A percentile compares a stretch with the other conserved stretches of the same genome.
These are phyloP conservation scores for Chrysoporthe austroafricana DNA, from an alignment of 2,329 filamentous ascomycete genomes.

Conservation along the genomic window DNA sequence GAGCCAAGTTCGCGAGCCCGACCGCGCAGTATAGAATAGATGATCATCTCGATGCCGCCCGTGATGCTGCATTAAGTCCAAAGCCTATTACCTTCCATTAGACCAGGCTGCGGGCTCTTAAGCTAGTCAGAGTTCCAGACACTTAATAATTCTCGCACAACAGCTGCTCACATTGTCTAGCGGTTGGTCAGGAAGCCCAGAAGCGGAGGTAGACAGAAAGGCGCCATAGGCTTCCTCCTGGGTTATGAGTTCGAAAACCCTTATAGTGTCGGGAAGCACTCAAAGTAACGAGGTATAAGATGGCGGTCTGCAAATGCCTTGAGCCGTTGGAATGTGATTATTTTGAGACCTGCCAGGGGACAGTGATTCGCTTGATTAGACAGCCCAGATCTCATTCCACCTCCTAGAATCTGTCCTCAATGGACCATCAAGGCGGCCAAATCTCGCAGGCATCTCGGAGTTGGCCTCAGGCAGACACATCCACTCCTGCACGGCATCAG, in stretches of 20 bases:
- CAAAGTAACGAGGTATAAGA: neutral
- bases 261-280: neutral
- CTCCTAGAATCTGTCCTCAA: constrained; percentile 58
- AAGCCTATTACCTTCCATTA: too few relatives aligned
- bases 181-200: neutral
- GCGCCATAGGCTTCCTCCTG: neutral
- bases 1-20: too few relatives aligned
- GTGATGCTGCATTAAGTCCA: too few relatives aligned
- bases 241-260: neutral
- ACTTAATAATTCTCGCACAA: neutral
- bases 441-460: constrained; percentile 61
- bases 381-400: constrained; percentile 71
- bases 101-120: too few relatives aligned
- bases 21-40: too few relatives aligned
- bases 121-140: too few relatives aligned
- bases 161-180: neutral
- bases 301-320: neutral
- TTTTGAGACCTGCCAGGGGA: neutral
- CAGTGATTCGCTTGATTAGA: constrained; percentile 25
- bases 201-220: neutral
- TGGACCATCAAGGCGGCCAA: constrained; percentile 66
- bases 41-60: too few relatives aligned
- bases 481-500: constrained; percentile 81
- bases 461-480: constrained; percentile 81
- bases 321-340: neutral